A percentile compares a stretch with the other conserved stretches of the same genome.
These are phyloP conservation scores for Venturia pyrina DNA, from an alignment of 2,329 filamentous ascomycete genomes.

Conservation along the genomic window DNA sequence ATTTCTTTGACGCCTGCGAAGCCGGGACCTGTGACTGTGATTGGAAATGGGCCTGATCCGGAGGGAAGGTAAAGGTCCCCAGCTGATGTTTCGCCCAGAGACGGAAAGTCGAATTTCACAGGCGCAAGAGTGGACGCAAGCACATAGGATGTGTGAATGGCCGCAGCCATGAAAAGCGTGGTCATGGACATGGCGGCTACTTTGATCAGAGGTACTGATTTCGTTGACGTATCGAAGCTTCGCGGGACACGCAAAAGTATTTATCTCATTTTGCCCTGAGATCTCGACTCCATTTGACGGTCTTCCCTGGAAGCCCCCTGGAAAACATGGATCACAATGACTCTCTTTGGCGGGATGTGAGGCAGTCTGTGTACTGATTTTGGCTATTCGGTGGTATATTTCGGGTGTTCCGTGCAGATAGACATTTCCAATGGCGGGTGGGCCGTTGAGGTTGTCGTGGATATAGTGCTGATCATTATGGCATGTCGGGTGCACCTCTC, in stretches of 20 bases:
- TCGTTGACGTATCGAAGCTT: too few relatives aligned
- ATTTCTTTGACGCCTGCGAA: constrained; percentile 10
- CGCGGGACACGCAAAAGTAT: not conserved
- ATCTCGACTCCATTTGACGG: not conserved
- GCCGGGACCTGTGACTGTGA: constrained; percentile 3
- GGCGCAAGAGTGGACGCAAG: not conserved
- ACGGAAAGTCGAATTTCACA: not conserved
- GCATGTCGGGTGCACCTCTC: too few relatives aligned
- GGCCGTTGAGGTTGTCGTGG: too few relatives aligned
- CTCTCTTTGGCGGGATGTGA: too few relatives aligned
- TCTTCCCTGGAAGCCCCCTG: too few relatives aligned
- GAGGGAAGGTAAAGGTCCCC: constrained; percentile 5
- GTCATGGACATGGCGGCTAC: not conserved
- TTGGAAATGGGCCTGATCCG: not conserved
- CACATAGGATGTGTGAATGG: not conserved
- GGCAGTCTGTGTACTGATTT: too few relatives aligned
- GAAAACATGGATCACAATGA: too few relatives aligned
- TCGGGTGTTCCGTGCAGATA: too few relatives aligned
- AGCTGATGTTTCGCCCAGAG: not conserved
- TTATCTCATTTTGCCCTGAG: not conserved
- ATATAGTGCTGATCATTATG: too few relatives aligned
- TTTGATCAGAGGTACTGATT: not conserved
- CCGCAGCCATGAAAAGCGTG: not conserved
- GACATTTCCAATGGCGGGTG: too few relatives aligned
- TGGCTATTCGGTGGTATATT: too few relatives aligned